Evolutionary conservation across 495 filamentous ascomycete genomes (phyloP).

Genomic region (Penicillium cinerascens): DNA sequence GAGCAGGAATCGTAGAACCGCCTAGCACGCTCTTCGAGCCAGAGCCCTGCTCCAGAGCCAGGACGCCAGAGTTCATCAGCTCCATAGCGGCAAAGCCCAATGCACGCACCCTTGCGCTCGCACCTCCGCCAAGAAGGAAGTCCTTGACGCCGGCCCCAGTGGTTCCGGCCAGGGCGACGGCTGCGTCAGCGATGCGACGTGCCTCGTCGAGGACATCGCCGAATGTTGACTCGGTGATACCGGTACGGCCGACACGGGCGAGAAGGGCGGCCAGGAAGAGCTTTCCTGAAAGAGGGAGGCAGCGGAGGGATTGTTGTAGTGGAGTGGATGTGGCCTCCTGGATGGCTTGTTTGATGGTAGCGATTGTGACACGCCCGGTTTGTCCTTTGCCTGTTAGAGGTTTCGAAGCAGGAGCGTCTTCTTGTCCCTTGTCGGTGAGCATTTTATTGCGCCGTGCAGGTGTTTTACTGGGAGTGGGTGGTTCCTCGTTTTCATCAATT

Average conservation of each 20-base stretch:
- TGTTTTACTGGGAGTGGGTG: slow-evolving; percentile 47
- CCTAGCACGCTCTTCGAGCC: slow-evolving; percentile 30
- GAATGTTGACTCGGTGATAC: slow-evolving; percentile 79
- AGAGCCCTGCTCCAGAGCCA: slow-evolving; percentile 68
- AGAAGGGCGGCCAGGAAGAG: slow-evolving; percentile 80
- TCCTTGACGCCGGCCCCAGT: slow-evolving; percentile 41
- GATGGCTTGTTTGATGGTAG: slow-evolving; percentile 89
- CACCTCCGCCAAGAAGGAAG: slow-evolving; percentile 40
- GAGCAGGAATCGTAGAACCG: slow-evolving; percentile 43
- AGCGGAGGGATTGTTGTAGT: slow-evolving; percentile 79
- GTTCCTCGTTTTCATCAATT: slow-evolving; percentile 35
- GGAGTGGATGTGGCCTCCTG: slow-evolving; percentile 91
- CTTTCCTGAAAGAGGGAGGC: slow-evolving; percentile 76
- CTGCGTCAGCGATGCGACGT: slow-evolving; percentile 61
- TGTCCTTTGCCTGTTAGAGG: slow-evolving; percentile 24
- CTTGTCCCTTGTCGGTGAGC: slow-evolving; percentile 11
- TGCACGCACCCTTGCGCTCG: slow-evolving; percentile 56
- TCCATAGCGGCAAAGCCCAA: slow-evolving; percentile 72
- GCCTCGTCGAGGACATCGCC: slow-evolving; percentile 93
- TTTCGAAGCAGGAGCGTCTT: slow-evolving; percentile 11
- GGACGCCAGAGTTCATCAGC: slow-evolving; percentile 79
- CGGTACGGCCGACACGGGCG: slow-evolving; percentile 73
- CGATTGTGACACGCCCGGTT: slow-evolving; percentile 74
- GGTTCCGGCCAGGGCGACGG: slow-evolving; percentile 44
- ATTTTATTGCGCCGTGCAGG: slow-evolving; percentile 33